Conservation (phyloP, 176 grass and related monocot genomes). For the Cenchrus fungigraminus region DNA sequence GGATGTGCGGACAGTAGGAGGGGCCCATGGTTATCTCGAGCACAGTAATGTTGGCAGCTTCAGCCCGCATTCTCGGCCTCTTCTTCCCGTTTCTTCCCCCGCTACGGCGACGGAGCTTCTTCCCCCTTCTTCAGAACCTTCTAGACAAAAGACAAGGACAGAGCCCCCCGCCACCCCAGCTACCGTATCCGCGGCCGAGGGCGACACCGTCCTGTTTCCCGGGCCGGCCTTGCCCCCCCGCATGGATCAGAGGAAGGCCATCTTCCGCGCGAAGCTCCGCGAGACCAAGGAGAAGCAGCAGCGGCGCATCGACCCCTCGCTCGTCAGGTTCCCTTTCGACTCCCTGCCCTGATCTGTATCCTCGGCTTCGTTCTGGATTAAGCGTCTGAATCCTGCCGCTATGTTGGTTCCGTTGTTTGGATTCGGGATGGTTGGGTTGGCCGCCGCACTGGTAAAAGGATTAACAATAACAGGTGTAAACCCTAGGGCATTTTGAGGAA, state of each 20-base stretch:
- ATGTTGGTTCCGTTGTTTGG: not conserved
- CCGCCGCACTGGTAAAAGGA: not conserved
- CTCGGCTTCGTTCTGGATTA: not conserved
- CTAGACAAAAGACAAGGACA: not conserved
- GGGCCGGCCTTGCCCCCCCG: not conserved
- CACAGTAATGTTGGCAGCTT: too few relatives aligned
- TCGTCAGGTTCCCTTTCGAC: conserved; percentile 60
- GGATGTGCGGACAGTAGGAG: too few relatives aligned
- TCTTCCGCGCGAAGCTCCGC: conserved; percentile 89
- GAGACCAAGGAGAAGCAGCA: conserved; percentile 84
- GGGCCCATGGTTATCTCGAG: too few relatives aligned
- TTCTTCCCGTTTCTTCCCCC: not conserved
- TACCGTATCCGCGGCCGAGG: not conserved
- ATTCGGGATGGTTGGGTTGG: not conserved
- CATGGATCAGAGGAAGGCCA: conserved; percentile 91
- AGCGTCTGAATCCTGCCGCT: not conserved
- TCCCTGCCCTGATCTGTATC: not conserved
- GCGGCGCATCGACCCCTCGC: conserved; percentile 88
- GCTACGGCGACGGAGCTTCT: not conserved
- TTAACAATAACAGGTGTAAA: not conserved
- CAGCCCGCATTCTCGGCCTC: too few relatives aligned
- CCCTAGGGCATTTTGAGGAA: conserved; percentile 25
- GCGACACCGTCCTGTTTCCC: not conserved
- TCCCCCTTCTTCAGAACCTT: not conserved
- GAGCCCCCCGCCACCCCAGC: not conserved